A percentile compares a stretch with the other conserved stretches of the same genome.
Conservation (phyloP, 1,284 basidiomycete species). For the Moniliophthora roreri region DNA sequence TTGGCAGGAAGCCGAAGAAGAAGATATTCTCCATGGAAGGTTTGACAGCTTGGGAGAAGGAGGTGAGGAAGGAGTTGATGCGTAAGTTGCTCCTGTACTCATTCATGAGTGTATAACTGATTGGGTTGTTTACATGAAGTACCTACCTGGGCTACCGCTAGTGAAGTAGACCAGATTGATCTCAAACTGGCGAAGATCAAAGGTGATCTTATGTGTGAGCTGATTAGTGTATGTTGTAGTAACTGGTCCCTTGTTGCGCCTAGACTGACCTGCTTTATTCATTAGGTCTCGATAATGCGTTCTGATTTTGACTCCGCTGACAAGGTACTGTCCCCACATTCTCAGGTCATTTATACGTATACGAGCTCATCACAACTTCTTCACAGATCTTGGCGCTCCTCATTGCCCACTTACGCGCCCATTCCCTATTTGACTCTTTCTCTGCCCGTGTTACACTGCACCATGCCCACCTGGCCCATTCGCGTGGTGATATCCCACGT, state of each 20-base stretch:
- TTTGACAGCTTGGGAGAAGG: conserved; percentile 48
- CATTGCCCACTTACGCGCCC: conserved; percentile 61
- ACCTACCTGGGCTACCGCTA: conserved; percentile 49
- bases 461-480: conserved; percentile 72
- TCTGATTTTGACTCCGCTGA: conserved; percentile 67
- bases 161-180: conserved; percentile 50
- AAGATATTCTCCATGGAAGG: conserved; percentile 68
- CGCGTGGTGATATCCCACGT: conserved; percentile 42
- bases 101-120: neutral
- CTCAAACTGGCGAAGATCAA: conserved; percentile 57
- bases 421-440: conserved; percentile 54
- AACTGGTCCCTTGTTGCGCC: neutral
- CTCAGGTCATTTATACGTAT: neutral
- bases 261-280: neutral
- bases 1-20: conserved; percentile 70
- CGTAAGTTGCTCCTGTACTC: conserved; percentile 9
- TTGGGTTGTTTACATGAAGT: conserved; percentile 24
- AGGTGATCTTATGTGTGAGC: conserved; percentile 68
- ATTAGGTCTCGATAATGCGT: conserved; percentile 60
- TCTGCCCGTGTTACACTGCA: conserved; percentile 63
- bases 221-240: conserved; percentile 49
- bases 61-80: conserved; percentile 38
- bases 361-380: neutral
- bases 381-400: conserved; percentile 49
- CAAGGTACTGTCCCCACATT: conserved; percentile 24